Evolutionary conservation across 768 basidiomycete species (phyloP).

Genomic region (Gymnopilus dilepis): DNA sequence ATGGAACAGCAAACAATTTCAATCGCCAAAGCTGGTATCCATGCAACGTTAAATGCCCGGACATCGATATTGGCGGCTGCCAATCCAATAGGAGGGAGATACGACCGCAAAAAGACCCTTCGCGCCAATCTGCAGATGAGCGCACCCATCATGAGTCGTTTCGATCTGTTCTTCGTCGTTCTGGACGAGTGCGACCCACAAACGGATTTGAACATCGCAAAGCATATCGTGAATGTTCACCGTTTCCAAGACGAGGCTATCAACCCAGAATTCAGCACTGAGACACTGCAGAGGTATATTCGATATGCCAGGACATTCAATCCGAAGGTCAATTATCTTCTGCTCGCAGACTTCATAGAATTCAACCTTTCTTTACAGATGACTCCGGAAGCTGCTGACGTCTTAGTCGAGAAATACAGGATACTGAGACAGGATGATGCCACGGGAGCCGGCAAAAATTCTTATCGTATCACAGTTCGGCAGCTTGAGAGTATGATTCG

Average conservation of each 20-base stretch:
- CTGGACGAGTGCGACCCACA: constrained; percentile 96
- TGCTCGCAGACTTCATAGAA: constrained; percentile 8
- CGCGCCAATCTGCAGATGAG: constrained; percentile 96
- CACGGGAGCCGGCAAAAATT: constrained; percentile 85
- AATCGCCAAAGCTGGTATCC: constrained; percentile 98
- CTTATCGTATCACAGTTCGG: constrained; percentile 96
- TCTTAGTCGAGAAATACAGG: constrained; percentile 95
- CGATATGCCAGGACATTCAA: constrained; percentile 97
- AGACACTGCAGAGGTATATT: constrained; percentile 95
- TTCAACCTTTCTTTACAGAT: constrained; percentile 54
- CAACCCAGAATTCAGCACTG: constrained; percentile 95
- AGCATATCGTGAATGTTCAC: constrained; percentile 98
- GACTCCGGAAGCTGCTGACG: constrained; percentile 89
- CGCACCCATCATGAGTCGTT: constrained; percentile 98
- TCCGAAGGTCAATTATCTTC: constrained; percentile 72
- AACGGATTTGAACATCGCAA: constrained; percentile 91
- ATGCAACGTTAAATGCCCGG: constrained; percentile 96
- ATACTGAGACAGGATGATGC: constrained; percentile 92
- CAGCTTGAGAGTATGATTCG: constrained; percentile 99
- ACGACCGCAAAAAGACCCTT: constrained; percentile 92
- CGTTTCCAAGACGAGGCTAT: constrained; percentile 95
- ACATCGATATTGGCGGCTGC: constrained; percentile 98
- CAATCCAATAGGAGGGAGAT: constrained; percentile 96
- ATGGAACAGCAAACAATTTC: constrained; percentile 99
- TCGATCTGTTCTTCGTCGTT: constrained; percentile 97